phyloP scores from a whole-genome alignment of 352 stramenopile genomes.

The Plasmopara halstedii region DNA sequence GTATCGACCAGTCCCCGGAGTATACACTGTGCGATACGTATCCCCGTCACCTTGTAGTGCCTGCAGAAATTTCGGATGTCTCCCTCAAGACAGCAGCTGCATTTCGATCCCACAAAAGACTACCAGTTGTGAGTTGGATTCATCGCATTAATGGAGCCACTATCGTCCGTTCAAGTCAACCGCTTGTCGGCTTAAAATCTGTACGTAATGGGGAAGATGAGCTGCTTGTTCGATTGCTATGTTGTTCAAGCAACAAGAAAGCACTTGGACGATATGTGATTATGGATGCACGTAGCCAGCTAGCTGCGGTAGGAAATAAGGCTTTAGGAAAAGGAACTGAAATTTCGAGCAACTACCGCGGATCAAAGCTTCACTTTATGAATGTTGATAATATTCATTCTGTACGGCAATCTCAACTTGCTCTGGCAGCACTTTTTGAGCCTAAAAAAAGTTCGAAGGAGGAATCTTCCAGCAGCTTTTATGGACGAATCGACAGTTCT shows the following conservation, averaged over 20 bases:
- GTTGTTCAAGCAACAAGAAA: conserved; percentile 45
- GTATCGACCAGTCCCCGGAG: conserved; percentile 63
- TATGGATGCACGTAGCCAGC: conserved; percentile 77
- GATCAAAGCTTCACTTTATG: conserved; percentile 93
- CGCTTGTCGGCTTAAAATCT: conserved; percentile 73
- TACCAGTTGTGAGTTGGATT: conserved; percentile 73
- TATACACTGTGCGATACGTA: conserved; percentile 93
- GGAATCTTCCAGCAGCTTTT: conserved; percentile 82
- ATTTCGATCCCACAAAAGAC: conserved; percentile 61
- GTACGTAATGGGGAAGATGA: conserved; percentile 72
- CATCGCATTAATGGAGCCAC: conserved; percentile 65
- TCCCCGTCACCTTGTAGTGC: conserved; percentile 90
- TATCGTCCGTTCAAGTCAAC: conserved; percentile 77
- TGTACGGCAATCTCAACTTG: conserved; percentile 91
- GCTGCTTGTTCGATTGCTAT: conserved; percentile 57
- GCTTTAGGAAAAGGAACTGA: conserved; percentile 94
- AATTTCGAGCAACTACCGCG: conserved; percentile 92
- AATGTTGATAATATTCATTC: conserved; percentile 99
- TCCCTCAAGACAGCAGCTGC: conserved; percentile 65
- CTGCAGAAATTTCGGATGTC: conserved; percentile 86
- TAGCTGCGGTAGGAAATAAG: conserved; percentile 81
- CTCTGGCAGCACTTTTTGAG: conserved; percentile 74
- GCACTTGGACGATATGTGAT: conserved; percentile 62
- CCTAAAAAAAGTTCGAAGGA: conserved; percentile 68
- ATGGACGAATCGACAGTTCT: conserved; percentile 87